phyloP scores from a whole-genome alignment of 2,329 filamentous ascomycete genomes.

The Epicoccum nigrum region DNA sequence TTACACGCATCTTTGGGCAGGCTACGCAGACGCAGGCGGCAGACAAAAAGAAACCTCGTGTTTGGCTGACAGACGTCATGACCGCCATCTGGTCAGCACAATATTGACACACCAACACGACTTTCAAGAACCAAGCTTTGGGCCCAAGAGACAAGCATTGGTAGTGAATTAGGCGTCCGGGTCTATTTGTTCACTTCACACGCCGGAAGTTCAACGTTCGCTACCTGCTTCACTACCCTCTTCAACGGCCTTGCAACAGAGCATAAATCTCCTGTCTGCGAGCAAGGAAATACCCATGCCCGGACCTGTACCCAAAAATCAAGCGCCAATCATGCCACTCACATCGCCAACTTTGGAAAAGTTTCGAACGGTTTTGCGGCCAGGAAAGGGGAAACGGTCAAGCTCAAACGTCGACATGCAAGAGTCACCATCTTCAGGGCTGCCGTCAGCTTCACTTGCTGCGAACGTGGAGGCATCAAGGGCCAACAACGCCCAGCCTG shows the following conservation, averaged over 20 bases:
- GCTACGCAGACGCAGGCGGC: neutral
- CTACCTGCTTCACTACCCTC: neutral
- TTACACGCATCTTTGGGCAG: neutral
- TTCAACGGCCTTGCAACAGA: neutral
- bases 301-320: neutral
- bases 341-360: constrained; percentile 6
- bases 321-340: constrained; percentile 2
- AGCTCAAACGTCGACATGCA: constrained; percentile 1
- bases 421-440: neutral
- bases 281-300: neutral
- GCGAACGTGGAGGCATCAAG: neutral
- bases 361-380: constrained; percentile 8
- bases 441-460: neutral
- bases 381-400: constrained; percentile 3
- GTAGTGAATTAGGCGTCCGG: neutral
- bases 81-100: constrained; percentile 5
- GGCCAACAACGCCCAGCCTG: neutral
- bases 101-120: constrained; percentile 1
- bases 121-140: neutral
- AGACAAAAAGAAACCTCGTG: neutral
- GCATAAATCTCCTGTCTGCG: neutral
- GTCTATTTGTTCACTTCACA: neutral
- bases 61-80: constrained; percentile 17
- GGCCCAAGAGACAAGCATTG: neutral
- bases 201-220: neutral